Conservation (phyloP, 495 filamentous ascomycete genomes). For the Penicillium verhagenii region DNA sequence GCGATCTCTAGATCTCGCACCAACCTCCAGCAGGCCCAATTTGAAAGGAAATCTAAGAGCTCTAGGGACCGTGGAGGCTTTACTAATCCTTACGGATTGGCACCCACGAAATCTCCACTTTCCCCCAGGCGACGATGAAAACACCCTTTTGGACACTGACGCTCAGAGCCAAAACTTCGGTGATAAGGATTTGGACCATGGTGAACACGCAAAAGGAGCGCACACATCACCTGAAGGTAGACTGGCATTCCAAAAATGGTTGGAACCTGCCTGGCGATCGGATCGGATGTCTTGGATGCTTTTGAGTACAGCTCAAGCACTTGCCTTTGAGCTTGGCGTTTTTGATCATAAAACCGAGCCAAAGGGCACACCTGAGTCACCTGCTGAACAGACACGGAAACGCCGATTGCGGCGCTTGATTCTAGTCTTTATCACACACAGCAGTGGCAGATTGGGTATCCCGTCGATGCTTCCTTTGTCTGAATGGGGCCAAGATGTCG, state of each 20-base stretch:
- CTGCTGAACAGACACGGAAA: conserved; percentile 68
- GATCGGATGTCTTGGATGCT: conserved; percentile 99
- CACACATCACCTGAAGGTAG: conserved; percentile 53
- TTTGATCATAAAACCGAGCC: conserved; percentile 76
- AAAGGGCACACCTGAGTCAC: conserved; percentile 50
- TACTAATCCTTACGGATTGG: conserved; percentile 95
- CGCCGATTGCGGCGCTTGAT: conserved; percentile 81
- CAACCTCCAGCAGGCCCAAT: conserved; percentile 49
- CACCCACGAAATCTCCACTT: conserved; percentile 94
- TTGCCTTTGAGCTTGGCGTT: conserved; percentile 91
- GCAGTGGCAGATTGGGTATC: conserved; percentile 87
- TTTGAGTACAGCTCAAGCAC: conserved; percentile 80
- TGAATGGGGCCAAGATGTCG: conserved; percentile 53
- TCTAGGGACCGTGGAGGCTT: conserved; percentile 87
- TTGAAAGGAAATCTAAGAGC: conserved; percentile 78
- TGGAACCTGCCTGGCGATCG: conserved; percentile 93
- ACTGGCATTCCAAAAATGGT: conserved; percentile 84
- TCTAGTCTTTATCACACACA: conserved; percentile 85
- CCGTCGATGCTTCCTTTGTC: conserved; percentile 83
- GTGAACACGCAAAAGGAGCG: conserved; percentile 32
- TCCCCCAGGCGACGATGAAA: conserved; percentile 79
- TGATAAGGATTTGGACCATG: conserved; percentile 37
- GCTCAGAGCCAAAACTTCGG: conserved; percentile 37
- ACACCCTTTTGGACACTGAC: conserved; percentile 56
- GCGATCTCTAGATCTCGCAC: conserved; percentile 61